Conservation (phyloP, 139 green algal genomes). For the Yamagishiella unicocca region DNA sequence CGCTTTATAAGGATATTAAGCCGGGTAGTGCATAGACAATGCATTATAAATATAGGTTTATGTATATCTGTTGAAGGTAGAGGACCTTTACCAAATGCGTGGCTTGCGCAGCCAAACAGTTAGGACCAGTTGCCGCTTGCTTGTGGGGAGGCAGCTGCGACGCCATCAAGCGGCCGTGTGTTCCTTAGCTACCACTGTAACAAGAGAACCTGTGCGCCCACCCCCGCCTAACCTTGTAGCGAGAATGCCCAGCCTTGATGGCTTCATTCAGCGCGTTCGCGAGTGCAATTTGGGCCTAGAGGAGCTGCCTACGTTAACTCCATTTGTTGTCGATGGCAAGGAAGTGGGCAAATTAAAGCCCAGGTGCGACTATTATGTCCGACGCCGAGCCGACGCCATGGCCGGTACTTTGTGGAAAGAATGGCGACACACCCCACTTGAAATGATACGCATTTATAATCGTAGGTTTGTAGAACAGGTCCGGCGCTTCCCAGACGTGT, state of each 20-base stretch:
- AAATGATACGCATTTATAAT: too few relatives aligned
- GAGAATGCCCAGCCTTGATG: conserved; percentile 21
- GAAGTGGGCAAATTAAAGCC: conserved; percentile 68
- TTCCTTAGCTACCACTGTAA: not conserved
- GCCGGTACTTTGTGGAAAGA: too few relatives aligned
- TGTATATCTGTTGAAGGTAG: too few relatives aligned
- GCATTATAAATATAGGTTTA: too few relatives aligned
- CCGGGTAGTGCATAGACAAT: too few relatives aligned
- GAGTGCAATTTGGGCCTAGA: conserved; percentile 69
- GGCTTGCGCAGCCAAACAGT: not conserved
- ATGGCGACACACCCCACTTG: too few relatives aligned
- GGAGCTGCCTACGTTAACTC: conserved; percentile 58
- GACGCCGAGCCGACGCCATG: too few relatives aligned
- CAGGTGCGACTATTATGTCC: too few relatives aligned
- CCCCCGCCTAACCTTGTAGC: not conserved
- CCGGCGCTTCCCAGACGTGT: conserved; percentile 58
- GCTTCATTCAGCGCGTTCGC: conserved; percentile 61
- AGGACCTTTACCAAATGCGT: too few relatives aligned
- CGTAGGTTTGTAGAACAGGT: conserved; percentile 70
- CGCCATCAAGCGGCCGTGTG: not conserved
- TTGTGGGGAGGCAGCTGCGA: not conserved
- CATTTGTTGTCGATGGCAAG: conserved; percentile 61
- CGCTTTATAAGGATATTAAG: too few relatives aligned
- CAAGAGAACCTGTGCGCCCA: not conserved
- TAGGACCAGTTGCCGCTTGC: not conserved